Percentiles rank a stretch among this genome's conserved stretches.
Conservation (phyloP, 1,284 basidiomycete species). For the Rhodotorula sp. region DNA sequence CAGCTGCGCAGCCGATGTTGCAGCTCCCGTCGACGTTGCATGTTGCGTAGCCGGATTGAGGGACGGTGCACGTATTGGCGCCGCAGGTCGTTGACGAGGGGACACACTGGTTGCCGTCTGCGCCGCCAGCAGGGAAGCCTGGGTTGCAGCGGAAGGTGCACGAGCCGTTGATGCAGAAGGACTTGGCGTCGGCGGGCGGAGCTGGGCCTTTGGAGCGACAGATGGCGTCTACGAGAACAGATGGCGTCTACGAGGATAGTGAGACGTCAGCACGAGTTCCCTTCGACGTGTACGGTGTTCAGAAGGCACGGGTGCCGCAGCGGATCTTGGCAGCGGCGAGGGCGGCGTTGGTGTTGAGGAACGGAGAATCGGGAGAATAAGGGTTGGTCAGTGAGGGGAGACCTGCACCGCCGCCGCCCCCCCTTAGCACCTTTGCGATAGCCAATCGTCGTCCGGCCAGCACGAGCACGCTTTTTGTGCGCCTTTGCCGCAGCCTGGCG, state of each 20-base stretch:
- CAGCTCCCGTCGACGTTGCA: conserved; percentile 22
- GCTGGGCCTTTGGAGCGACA: conserved; percentile 14
- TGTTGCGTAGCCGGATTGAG: conserved; percentile 24
- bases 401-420: not conserved
- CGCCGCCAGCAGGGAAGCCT: conserved; percentile 21
- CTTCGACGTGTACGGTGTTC: too few relatives aligned
- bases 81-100: conserved; percentile 9
- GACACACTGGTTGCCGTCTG: conserved; percentile 10
- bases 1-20: conserved; percentile 19
- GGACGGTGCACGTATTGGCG: conserved; percentile 8
- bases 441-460: not conserved
- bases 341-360: conserved; percentile 17
- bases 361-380: conserved; percentile 17
- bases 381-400: not conserved
- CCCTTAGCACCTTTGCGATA: not conserved
- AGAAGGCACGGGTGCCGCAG: conserved; percentile 20
- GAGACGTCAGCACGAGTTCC: too few relatives aligned
- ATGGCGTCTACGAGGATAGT: too few relatives aligned
- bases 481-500: conserved; percentile 24
- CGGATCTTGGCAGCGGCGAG: conserved; percentile 22
- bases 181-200: conserved; percentile 15
- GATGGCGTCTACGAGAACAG: conserved; percentile 6
- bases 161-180: conserved; percentile 18
- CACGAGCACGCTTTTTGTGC: conserved; percentile 19
- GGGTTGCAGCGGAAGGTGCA: conserved; percentile 29